phyloP scores from a whole-genome alignment of 768 basidiomycete species.

The Neoboletus magnificus region DNA sequence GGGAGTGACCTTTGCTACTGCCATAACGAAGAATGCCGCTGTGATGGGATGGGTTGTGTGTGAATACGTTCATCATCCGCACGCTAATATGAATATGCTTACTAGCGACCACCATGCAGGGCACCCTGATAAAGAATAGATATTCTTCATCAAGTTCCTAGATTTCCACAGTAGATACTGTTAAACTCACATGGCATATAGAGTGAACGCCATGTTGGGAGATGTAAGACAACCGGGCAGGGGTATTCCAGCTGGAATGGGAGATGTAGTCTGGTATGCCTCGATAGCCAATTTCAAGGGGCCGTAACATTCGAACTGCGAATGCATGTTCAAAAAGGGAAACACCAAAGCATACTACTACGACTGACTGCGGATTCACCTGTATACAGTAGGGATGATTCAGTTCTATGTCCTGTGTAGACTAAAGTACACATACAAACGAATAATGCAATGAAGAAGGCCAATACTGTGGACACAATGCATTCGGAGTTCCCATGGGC shows the following conservation, averaged over 20 bases:
- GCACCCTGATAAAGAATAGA: no score
- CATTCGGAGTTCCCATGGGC: neutral
- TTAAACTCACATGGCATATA: no score
- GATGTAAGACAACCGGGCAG: neutral
- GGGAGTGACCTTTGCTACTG: no score
- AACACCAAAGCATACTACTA: no score
- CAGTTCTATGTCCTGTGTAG: neutral
- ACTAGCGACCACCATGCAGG: no score
- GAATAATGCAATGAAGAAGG: neutral
- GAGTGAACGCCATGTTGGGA: neutral
- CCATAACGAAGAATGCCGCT: no score
- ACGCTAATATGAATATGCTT: no score
- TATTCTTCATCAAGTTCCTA: no score
- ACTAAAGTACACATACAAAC: neutral
- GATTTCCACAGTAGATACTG: no score
- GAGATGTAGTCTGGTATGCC: neutral
- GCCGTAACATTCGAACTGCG: neutral
- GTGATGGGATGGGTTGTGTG: no score
- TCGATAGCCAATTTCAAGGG: neutral
- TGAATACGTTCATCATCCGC: no score
- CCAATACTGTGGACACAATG: neutral
- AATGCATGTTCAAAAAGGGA: neutral
- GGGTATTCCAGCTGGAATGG: neutral
- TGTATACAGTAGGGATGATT: neutral
- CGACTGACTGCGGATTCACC: neutral